Evolutionary conservation across 2,329 filamentous ascomycete genomes (phyloP).

Genomic region (Pyrenochaeta sp.): DNA sequence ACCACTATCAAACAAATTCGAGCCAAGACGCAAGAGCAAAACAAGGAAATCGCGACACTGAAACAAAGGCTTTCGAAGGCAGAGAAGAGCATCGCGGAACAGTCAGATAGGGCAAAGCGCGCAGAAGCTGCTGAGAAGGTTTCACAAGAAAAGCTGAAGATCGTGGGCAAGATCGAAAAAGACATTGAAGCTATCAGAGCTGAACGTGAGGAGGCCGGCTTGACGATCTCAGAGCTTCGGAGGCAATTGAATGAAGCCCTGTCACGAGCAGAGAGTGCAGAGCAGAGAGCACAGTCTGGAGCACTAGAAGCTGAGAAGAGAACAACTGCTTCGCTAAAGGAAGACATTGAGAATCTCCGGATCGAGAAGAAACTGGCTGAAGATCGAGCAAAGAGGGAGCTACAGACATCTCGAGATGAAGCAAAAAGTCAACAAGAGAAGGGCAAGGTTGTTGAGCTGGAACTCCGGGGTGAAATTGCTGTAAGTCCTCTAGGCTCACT

Average conservation of each 20-base stretch:
- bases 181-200: slow-evolving; percentile 68
- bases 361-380: slow-evolving; percentile 79
- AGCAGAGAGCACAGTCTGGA: slow-evolving; percentile 71
- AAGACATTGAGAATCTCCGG: slow-evolving; percentile 69
- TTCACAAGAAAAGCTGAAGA: slow-evolving; percentile 62
- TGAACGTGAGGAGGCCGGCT: slow-evolving; percentile 69
- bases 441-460: slow-evolving; percentile 71
- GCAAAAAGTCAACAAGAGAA: slow-evolving; percentile 76
- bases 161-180: slow-evolving; percentile 59
- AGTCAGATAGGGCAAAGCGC: slow-evolving; percentile 67
- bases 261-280: slow-evolving; percentile 70
- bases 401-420: slow-evolving; percentile 76
- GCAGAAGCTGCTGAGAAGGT: slow-evolving; percentile 66
- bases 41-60: slow-evolving; percentile 58
- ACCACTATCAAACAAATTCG: slow-evolving; percentile 82
- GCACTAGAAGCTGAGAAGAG: slow-evolving; percentile 71
- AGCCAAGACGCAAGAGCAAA: slow-evolving; percentile 59
- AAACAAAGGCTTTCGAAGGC: slow-evolving; percentile 70
- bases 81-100: slow-evolving; percentile 69
- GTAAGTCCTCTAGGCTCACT: slow-evolving; percentile 35
- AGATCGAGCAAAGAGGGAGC: slow-evolving; percentile 73
- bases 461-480: slow-evolving; percentile 79
- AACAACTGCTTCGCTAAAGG: slow-evolving; percentile 62
- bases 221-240: slow-evolving; percentile 72
- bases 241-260: slow-evolving; percentile 72